Conservation (phyloP, 352 stramenopile genomes). For the Phytophthora capsici region DNA sequence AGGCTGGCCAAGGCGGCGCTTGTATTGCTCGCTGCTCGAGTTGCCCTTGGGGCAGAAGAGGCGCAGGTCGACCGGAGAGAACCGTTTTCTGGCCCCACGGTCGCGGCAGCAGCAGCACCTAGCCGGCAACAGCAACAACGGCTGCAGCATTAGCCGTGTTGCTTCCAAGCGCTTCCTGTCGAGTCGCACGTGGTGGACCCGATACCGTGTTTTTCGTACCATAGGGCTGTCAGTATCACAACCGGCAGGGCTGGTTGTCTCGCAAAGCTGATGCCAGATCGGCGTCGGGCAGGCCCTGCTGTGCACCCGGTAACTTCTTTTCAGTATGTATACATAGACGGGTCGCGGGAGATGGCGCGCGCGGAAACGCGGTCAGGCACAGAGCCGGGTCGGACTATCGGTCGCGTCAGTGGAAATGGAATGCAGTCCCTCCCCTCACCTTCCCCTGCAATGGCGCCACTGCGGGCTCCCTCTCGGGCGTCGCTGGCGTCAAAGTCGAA, state of each 20-base stretch:
- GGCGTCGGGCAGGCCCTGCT: slow-evolving; percentile 8
- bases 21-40: slow-evolving; percentile 1
- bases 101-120: background rate
- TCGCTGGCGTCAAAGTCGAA: slow-evolving; percentile 37
- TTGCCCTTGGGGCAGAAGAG: slow-evolving; percentile 29
- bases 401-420: slow-evolving; percentile 35
- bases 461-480: slow-evolving; percentile 28
- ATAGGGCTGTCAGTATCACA: slow-evolving; percentile 7
- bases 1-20: background rate
- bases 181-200: slow-evolving; percentile 2
- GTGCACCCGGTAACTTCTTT: slow-evolving; percentile 5
- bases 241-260: background rate
- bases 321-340: slow-evolving; percentile 5
- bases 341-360: no score
- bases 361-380: background rate
- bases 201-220: background rate
- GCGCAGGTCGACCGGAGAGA: slow-evolving; percentile 9
- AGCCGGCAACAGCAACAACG: no score
- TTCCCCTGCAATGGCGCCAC: slow-evolving; percentile 48
- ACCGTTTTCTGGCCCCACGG: slow-evolving; percentile 16
- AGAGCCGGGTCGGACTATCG: slow-evolving; percentile 18
- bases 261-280: slow-evolving; percentile 14
- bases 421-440: slow-evolving; percentile 34
- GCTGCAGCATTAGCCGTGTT: no score
- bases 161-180: background rate